Evolutionary conservation across 2,329 filamentous ascomycete species (phyloP).

Genomic region (Diaporthe citri): DNA sequence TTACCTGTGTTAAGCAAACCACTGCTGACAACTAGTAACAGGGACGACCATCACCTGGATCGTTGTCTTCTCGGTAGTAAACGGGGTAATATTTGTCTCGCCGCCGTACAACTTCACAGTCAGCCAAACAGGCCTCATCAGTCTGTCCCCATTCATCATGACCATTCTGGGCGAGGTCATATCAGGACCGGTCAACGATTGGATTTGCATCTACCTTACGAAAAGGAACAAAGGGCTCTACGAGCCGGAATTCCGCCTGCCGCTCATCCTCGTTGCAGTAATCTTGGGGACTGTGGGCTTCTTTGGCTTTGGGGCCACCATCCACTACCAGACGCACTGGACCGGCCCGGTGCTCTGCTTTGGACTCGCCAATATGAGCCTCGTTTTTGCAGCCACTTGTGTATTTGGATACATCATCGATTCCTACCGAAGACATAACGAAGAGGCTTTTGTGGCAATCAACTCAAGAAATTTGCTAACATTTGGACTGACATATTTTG

Average conservation of each 20-base stretch:
- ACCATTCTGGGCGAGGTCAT: constrained; percentile 59
- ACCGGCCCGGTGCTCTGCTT: constrained; percentile 60
- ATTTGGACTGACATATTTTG: constrained; percentile 60
- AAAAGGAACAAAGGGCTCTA: constrained; percentile 64
- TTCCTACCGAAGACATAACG: constrained; percentile 58
- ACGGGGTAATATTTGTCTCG: constrained; percentile 61
- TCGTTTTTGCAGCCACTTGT: constrained; percentile 60
- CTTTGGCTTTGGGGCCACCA: constrained; percentile 60
- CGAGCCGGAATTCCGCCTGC: constrained; percentile 65
- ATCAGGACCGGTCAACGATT: constrained; percentile 61
- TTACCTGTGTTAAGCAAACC: constrained; percentile 53
- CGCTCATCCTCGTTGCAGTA: constrained; percentile 55
- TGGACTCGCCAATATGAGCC: constrained; percentile 61
- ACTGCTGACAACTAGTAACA: background rate
- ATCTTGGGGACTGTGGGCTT: constrained; percentile 59
- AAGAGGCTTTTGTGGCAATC: constrained; percentile 65
- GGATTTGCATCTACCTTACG: constrained; percentile 57
- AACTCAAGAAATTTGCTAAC: constrained; percentile 62
- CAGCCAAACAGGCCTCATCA: constrained; percentile 62
- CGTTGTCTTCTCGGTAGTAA: constrained; percentile 60
- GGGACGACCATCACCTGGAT: constrained; percentile 48
- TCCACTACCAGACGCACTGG: constrained; percentile 62
- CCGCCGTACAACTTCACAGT: constrained; percentile 66
- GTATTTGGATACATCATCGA: constrained; percentile 66
- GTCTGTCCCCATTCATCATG: constrained; percentile 62